phyloP scores from a whole-genome alignment of 2,329 filamentous ascomycete genomes.

The Cladosporium sp. region DNA sequence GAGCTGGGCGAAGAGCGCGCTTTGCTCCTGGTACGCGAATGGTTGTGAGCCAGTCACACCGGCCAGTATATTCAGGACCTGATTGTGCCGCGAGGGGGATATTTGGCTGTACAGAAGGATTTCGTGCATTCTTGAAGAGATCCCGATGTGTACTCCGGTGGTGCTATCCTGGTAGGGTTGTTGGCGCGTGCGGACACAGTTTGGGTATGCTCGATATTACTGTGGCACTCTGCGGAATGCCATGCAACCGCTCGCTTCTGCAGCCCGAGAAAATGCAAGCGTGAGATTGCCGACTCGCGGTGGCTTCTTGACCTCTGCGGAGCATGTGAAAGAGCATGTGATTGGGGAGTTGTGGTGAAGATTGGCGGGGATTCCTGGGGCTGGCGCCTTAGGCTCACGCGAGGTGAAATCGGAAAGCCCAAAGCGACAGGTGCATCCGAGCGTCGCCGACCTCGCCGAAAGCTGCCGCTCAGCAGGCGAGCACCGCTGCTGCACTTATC shows the following conservation, averaged over 20 bases:
- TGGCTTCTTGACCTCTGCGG: background rate
- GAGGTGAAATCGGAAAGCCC: background rate
- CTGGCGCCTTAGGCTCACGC: background rate
- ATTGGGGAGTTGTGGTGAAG: background rate
- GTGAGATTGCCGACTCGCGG: too few species aligned
- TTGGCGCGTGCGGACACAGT: too few species aligned
- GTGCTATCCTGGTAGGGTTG: too few species aligned
- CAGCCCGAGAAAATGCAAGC: too few species aligned
- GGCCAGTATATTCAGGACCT: conserved; percentile 55
- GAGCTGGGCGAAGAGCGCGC: conserved; percentile 21
- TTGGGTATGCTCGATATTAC: too few species aligned
- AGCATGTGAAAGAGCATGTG: background rate
- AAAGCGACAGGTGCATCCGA: conserved; percentile 4
- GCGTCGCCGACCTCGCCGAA: conserved; percentile 6
- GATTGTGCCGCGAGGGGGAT: conserved; percentile 50
- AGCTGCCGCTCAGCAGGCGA: background rate
- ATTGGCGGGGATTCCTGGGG: background rate
- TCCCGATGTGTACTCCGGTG: too few species aligned
- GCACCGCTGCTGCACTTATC: background rate
- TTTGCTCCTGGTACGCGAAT: conserved; percentile 34
- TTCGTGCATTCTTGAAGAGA: conserved; percentile 49
- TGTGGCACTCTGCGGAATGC: too few species aligned
- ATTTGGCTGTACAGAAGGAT: conserved; percentile 56
- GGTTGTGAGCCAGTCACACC: conserved; percentile 58
- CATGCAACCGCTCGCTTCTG: too few species aligned